phyloP scores from a whole-genome alignment of 2,329 filamentous ascomycete genomes.

The Eurotiales sp. region DNA sequence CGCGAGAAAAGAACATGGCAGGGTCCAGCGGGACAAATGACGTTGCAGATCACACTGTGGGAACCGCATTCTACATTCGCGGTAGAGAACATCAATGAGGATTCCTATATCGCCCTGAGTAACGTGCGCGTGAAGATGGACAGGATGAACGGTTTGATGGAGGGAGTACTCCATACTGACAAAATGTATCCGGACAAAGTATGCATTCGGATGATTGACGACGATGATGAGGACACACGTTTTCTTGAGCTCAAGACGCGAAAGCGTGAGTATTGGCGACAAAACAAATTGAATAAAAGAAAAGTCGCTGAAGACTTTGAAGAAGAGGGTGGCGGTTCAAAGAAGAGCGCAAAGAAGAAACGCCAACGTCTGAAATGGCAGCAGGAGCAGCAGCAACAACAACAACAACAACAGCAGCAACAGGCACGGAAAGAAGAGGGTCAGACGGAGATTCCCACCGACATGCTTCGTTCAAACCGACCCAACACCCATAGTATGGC shows the following conservation, averaged over 20 bases:
- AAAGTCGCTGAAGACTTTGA: slow-evolving; percentile 14
- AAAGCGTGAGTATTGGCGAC: slow-evolving; percentile 60
- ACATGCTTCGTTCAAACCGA: slow-evolving; percentile 25
- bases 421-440: slow-evolving; percentile 32
- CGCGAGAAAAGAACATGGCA: slow-evolving; percentile 52
- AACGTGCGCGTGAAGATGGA: slow-evolving; percentile 67
- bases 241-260: slow-evolving; percentile 59
- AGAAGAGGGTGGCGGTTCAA: slow-evolving; percentile 31
- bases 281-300: slow-evolving; percentile 42
- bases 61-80: slow-evolving; percentile 62
- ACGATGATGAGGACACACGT: slow-evolving; percentile 41
- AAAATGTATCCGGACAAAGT: slow-evolving; percentile 49
- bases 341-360: slow-evolving; percentile 34
- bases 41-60: slow-evolving; percentile 68
- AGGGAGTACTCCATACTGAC: slow-evolving; percentile 69
- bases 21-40: slow-evolving; percentile 70
- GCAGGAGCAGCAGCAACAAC: slow-evolving; percentile 26
- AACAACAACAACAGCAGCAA: slow-evolving; percentile 24
- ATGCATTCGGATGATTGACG: slow-evolving; percentile 54
- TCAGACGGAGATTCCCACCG: slow-evolving; percentile 21
- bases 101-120: slow-evolving; percentile 61
- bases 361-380: slow-evolving; percentile 28
- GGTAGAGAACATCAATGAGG: slow-evolving; percentile 53
- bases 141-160: slow-evolving; percentile 55
- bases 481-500: slow-evolving; percentile 43